Evolutionary conservation across 257 asterid genomes (phyloP).

Genomic region (Salvia splendens): DNA sequence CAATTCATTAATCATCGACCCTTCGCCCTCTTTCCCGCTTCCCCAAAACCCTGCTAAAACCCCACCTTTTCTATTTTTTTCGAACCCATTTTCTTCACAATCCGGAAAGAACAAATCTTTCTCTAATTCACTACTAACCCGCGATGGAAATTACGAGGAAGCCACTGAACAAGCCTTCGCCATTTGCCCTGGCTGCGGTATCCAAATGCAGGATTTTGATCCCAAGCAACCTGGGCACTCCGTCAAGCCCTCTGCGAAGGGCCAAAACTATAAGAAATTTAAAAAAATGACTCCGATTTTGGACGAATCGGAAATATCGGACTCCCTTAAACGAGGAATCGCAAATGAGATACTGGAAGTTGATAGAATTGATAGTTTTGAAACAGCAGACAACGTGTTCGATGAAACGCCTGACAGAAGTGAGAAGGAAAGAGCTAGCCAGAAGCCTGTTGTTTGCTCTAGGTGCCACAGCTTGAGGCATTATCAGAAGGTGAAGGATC

Average conservation of each 20-base stretch:
- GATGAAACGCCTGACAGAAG: constrained; percentile 34
- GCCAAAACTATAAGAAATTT: constrained; percentile 47
- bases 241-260: constrained; percentile 46
- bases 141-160: constrained; percentile 89
- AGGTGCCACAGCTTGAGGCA: constrained; percentile 85
- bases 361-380: constrained; percentile 30
- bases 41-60: constrained; percentile 61
- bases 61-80: constrained; percentile 40
- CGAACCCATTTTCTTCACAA: constrained; percentile 46
- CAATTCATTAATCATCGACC: constrained; percentile 21
- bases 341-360: constrained; percentile 48
- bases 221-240: constrained; percentile 69
- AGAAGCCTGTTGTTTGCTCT: constrained; percentile 68
- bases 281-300: constrained; percentile 50
- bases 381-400: constrained; percentile 32
- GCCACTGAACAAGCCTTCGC: constrained; percentile 35
- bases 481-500: constrained; percentile 67
- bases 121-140: constrained; percentile 37
- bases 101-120: constrained; percentile 34
- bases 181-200: constrained; percentile 88
- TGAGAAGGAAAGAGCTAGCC: constrained; percentile 25
- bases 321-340: constrained; percentile 58
- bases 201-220: constrained; percentile 73
- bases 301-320: constrained; percentile 68
- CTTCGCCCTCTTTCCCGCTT: constrained; percentile 27